Base-by-base conservation (phyloP, 768 basidiomycete genomes). In the Suillus spraguei region DNA sequence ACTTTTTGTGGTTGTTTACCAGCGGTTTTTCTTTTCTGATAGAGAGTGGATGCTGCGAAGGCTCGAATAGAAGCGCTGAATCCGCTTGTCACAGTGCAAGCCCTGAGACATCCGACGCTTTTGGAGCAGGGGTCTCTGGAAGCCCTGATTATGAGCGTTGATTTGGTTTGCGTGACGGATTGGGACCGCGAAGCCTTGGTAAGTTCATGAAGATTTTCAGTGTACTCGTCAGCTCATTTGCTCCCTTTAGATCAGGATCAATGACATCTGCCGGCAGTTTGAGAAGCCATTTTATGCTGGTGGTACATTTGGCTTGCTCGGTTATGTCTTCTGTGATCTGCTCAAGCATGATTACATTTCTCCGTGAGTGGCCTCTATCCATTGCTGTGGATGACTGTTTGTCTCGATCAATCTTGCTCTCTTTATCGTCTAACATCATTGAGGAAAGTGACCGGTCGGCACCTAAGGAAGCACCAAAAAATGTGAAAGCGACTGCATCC, bases 241-340 rank as follows among this genome's bases (percentile, higher is more conserved):
- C 56, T 36, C 54, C 35, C 42, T 67, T 60, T 71, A 98, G 97
- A 82, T 91, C 68, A 80, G 78, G 56, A 81, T 96, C 60, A 96
- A 98, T 74, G 83, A 86, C 59, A 81, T 87, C n/a, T 94, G 95
- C 74, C 83, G 95, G 64, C 82, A 83, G 62, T 79, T 85, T 56
- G 78, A 81, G 49, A 94, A 89, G 65, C 89, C 92, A 7, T 90
- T 99, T 73, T 98, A 97, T 69, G 87, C 90, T n/a, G 95, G 95
- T 1, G 93, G 93, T 13, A 90, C 91, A 17, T 96, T 94, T 73
- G 97, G 97, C 24, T 81, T 96, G 64, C 79, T 88, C 53, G 97
- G 97, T 17, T 99, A 94, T 77, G 94, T 97, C 70, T 97, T 98
- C 72, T 94, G 94, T 66, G 96, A 99, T 74, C 82, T 99, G 61